phyloP scores from a whole-genome alignment of 2,329 filamentous ascomycete species.

The Aspergillus sp. region DNA sequence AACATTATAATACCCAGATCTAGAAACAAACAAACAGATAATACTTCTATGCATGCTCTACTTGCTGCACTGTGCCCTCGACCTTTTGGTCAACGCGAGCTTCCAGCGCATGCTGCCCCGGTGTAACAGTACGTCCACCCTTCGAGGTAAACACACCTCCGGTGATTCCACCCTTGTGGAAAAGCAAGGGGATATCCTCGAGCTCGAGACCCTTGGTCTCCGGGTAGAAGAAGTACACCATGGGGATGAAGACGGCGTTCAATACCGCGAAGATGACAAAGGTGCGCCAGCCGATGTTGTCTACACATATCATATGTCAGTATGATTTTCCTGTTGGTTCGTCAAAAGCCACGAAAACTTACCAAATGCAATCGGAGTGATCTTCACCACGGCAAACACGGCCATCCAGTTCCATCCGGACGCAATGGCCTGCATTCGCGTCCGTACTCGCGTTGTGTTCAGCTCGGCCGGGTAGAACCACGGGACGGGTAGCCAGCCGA shows the following conservation, averaged over 20 bases:
- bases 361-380: slow-evolving; percentile 29
- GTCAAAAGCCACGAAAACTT: background rate
- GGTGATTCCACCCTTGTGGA: slow-evolving; percentile 20
- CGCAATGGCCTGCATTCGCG: slow-evolving; percentile 44
- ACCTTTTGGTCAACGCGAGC: slow-evolving; percentile 18
- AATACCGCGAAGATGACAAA: slow-evolving; percentile 34
- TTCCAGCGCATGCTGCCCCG: slow-evolving; percentile 24
- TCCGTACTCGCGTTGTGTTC: slow-evolving; percentile 44
- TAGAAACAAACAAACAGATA: too few species aligned
- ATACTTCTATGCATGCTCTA: slow-evolving; percentile 5
- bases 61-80: slow-evolving; percentile 17
- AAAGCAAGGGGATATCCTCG: slow-evolving; percentile 56
- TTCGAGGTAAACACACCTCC: slow-evolving; percentile 23
- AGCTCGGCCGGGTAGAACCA: slow-evolving; percentile 50
- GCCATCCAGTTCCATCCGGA: slow-evolving; percentile 41
- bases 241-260: slow-evolving; percentile 41
- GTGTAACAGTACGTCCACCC: slow-evolving; percentile 22
- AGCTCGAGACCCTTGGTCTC: slow-evolving; percentile 66
- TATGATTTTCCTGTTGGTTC: background rate
- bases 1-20: background rate
- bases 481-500: slow-evolving; percentile 47
- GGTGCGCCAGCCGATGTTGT: slow-evolving; percentile 35
- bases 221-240: slow-evolving; percentile 65
- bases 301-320: slow-evolving; percentile 20
- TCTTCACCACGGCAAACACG: slow-evolving; percentile 35